A percentile compares a stretch with the other conserved stretches of the same genome.
Evolutionary conservation across 495 filamentous ascomycete genomes (phyloP).

Genomic region (Geopyxis carbonaria): DNA sequence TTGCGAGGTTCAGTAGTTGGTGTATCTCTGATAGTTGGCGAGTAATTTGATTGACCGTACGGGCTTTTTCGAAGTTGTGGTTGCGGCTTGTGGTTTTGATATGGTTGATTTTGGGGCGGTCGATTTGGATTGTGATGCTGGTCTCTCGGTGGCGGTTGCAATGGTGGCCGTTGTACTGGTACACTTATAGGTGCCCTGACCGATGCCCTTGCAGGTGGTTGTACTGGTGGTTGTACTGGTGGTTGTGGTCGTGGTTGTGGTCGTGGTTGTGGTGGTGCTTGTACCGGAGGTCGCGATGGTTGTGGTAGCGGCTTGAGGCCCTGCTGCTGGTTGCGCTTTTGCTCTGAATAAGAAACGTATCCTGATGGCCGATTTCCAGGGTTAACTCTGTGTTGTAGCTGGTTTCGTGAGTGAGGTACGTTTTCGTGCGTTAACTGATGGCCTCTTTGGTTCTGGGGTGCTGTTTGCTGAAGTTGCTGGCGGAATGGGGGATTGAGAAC

Average conservation of each 20-base stretch:
- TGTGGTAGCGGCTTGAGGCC: neutral
- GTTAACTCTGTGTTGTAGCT: neutral
- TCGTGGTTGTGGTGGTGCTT: neutral
- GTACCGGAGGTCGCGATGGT: neutral
- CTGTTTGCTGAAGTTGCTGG: neutral
- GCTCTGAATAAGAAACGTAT: neutral
- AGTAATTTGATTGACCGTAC: no score
- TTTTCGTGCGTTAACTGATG: neutral
- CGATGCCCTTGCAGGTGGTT: neutral
- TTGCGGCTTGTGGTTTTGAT: no score
- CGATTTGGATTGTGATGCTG: no score
- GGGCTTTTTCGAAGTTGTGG: no score
- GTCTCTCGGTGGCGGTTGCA: neutral
- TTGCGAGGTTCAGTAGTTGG: no score
- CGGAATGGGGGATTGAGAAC: neutral
- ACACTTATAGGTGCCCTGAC: neutral
- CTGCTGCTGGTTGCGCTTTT: neutral
- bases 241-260: neutral
- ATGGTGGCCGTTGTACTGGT: neutral
- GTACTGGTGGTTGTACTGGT: neutral
- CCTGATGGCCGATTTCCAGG: neutral
- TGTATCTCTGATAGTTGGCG: no score
- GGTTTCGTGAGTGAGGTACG: neutral
- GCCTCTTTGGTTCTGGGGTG: neutral
- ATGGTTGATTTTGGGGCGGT: no score